Base-by-base conservation (phyloP, 805 yeast genomes). In the Torulaspora gathmanii region DNA sequence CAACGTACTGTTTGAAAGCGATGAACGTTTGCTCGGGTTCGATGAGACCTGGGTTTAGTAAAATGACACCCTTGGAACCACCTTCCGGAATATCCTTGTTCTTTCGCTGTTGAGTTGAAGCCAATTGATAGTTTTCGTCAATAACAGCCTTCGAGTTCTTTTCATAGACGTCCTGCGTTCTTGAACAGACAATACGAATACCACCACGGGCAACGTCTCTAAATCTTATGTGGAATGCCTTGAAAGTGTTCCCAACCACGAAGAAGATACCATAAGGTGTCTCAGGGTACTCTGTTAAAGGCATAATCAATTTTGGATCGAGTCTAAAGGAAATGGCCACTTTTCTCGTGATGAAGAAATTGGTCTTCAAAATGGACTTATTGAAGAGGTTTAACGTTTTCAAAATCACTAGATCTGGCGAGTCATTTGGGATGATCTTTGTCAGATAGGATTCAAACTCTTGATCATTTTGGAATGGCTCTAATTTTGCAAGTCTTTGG, bases 1-100 rank as follows among this genome's bases (percentile, higher is more conserved):
- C 99, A 56, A 91, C 83, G 67, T 91, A 91, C 71, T 93, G 95
- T 64, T 83, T 85, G 68, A 93, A 91, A 26, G 95, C 86, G 46
- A 85, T 82, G 53, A 80, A 80, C 41, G 95, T 88, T 60, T 82
- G 79, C 33, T 79, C 85, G 66, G 86, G 95, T 17, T 88, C 83
- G 34, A 71, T 71, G 42, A 66, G 51, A 46, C 85, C 86, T 34
- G 85, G 82, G 60, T 84, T 90, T 55, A 91, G 74, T 58, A 91
- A 75, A 46, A 93, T 86, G 38, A 93, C 99, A 71, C 99, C 99
- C 67, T 91, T 91, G 33, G 97, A 87, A 29, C 99, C 99, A 64
- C 99, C 98, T 74, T 91, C 99, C 39, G 99, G 98, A 48, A 91
- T 93, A 72, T 91, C 99, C 73, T 91, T 91, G 72, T 91, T 93